Base-by-base conservation (phyloP, 2,329 filamentous ascomycete species). In the Pseudocercospora musae region DNA sequence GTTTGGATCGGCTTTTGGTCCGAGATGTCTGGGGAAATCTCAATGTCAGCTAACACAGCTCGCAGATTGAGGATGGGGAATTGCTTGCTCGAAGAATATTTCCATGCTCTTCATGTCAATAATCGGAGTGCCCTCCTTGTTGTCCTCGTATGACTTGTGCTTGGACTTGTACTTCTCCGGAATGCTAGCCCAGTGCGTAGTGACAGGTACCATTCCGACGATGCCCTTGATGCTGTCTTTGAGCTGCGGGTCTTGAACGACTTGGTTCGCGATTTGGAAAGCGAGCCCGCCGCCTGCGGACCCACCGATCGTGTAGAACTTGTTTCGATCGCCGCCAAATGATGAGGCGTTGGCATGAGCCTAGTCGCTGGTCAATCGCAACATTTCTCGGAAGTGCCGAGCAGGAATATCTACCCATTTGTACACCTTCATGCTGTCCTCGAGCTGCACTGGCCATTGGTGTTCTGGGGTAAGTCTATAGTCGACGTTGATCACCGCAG, bases 401-500 rank as follows among this genome's bases (percentile, higher is more conserved):
- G 13, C 33, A 7, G 21, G 2, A n/a, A 48, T 3, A 60, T 42
- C 11, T 59, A 78, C 75, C 79, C 79, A 82, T 72, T 78, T 71
- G 57, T 70, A 71, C 10, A 68, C 63, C 10, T 66, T 68, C 63
- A 70, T 52, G 31, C 62, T 81, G 64, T 82, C 80, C 29, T 79
- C 69, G 15, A 78, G 70, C 23, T 77, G 75, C 1, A 73, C 73
- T 5, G 80, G 80, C 66, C 80, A 82, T 15, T 74, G 73, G 64
- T 77, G 61, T 60, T 82, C 78, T 0, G 80, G 80, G 1, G 79
- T 77, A 15, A 81, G 73, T 64, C 77, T 72, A 61, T 80, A 80
- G 29, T 78, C 76, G 3, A 80, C 74, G 69, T 78, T 78, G 8
- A 80, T 60, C 5, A 71, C 61, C 3, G 60, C 66, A 55, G 61